Conservation (phyloP, 805 yeast species). For the Candida dajiaensis region DNA sequence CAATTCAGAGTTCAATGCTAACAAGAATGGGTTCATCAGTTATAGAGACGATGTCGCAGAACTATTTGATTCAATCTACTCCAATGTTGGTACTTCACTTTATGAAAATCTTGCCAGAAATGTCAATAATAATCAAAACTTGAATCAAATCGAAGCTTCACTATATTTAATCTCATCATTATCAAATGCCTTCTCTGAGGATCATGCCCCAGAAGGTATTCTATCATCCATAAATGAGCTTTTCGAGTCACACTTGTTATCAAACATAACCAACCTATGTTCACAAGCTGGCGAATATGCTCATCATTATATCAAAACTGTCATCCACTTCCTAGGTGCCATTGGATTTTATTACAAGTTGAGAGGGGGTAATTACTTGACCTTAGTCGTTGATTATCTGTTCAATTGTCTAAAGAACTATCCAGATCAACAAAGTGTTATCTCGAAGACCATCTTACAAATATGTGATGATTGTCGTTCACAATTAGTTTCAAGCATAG, state of each 20-base stretch:
- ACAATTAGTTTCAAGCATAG: constrained; percentile 35
- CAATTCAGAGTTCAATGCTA: constrained; percentile 27
- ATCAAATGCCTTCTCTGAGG: constrained; percentile 41
- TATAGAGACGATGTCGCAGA: constrained; percentile 77
- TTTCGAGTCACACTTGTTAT: constrained; percentile 27
- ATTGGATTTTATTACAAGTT: constrained; percentile 54
- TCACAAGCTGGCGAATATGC: neutral
- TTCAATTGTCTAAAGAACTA: constrained; percentile 33
- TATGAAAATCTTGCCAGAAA: constrained; percentile 37
- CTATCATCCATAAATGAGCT: constrained; percentile 19
- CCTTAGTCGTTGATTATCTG: constrained; percentile 48
- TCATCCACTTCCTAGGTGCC: constrained; percentile 52
- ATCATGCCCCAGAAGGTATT: constrained; percentile 21
- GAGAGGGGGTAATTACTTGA: constrained; percentile 47
- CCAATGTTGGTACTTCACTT: constrained; percentile 52
- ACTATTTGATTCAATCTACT: constrained; percentile 63
- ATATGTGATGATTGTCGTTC: constrained; percentile 51
- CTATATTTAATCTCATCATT: constrained; percentile 52
- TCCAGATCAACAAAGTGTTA: constrained; percentile 28
- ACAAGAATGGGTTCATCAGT: constrained; percentile 47
- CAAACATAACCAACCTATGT: constrained; percentile 16
- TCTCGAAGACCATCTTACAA: constrained; percentile 52
- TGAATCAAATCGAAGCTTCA: constrained; percentile 51
- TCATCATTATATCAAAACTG: constrained; percentile 35
- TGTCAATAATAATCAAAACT: constrained; percentile 24